A percentile compares a stretch with the other conserved stretches of the same genome.
Conservation (phyloP, 768 basidiomycete species). For the Boletus rufocinnamomeus region DNA sequence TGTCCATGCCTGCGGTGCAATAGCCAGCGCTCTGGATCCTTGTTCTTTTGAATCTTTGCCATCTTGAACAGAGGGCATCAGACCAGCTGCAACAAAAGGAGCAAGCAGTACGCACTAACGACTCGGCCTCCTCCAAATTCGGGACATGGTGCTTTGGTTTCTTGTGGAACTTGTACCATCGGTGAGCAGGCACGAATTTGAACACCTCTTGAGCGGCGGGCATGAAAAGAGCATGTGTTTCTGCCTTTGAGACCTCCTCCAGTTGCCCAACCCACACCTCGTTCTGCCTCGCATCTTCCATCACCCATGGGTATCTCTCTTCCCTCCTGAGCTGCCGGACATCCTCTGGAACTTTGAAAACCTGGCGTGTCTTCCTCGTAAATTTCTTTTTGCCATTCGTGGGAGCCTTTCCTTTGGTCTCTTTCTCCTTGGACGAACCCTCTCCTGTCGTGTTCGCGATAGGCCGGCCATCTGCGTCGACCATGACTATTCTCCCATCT, state of each 20-base stretch:
- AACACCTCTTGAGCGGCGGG: conserved; percentile 79
- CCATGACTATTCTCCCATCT: conserved; percentile 80
- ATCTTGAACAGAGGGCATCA: conserved; percentile 19
- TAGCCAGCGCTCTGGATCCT: conserved; percentile 72
- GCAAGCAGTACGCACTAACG: conserved; percentile 47
- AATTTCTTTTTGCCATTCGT: conserved; percentile 66
- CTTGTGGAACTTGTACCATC: conserved; percentile 95
- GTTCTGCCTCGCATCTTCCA: conserved; percentile 72
- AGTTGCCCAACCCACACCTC: conserved; percentile 83
- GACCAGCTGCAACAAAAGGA: background rate
- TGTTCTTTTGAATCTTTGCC: conserved; percentile 63
- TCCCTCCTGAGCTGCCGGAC: conserved; percentile 77
- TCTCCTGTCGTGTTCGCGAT: conserved; percentile 46
- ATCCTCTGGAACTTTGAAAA: conserved; percentile 79
- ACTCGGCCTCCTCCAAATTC: conserved; percentile 67
- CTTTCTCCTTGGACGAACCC: conserved; percentile 33
- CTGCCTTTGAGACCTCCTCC: conserved; percentile 72
- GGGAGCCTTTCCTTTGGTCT: conserved; percentile 45
- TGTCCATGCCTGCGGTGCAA: conserved; percentile 62
- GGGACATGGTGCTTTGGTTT: conserved; percentile 73
- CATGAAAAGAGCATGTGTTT: conserved; percentile 83
- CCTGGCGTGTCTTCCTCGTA: conserved; percentile 81
- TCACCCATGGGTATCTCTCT: conserved; percentile 90
- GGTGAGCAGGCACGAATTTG: conserved; percentile 83
- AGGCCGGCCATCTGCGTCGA: conserved; percentile 74